Base-by-base conservation (phyloP, 1,284 basidiomycete species). In the Rhodotorula sp. region DNA sequence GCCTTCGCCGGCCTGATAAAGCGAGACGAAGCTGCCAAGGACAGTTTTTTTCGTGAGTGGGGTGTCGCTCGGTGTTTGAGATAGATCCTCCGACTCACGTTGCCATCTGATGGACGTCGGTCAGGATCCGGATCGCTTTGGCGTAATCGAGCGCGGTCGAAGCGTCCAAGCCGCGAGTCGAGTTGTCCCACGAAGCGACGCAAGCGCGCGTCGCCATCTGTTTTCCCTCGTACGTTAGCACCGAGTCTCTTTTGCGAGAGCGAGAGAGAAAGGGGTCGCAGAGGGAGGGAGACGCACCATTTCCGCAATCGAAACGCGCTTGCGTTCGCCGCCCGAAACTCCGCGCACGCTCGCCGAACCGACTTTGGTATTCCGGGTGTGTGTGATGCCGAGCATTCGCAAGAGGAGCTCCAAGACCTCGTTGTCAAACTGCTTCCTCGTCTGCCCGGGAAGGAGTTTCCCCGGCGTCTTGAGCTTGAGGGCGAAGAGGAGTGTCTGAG, bases 141-240 rank as follows among this genome's bases (percentile, higher is more conserved):
- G 84, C 84, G 75, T 85, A 86, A 77, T 86, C 85, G 72, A 86
- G 77, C 0, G 80, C 80, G 48, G 79, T 81, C 15, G 73, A 70
- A 20, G 86, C 85, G 77, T 87, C 86, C 55, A 96, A 84, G 70
- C 93, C 91, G 59, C 91, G 85, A 1, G 90, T 91, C 0, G 89
- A 88, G 78, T 86, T 86, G 77, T 86, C 85, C 85, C 85, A 86
- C 20, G 82, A 82, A 7, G 74, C 71, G 30, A 79, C 72, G 73
- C 74, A 64, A 60, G 68, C 64, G 71, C 70, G 68, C 6, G 68
- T 62, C 3, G 70, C 68, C 69, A 74, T 74, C 67, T 69, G 53
- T 6, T 15, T 0, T 14, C 72, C 24, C 0, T 17, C 26, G 26
- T 4, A 17, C 10, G 24, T 26, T 49, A 10, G 33, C 48, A 7